These are phyloP conservation scores for Pterulicium gracile DNA, from an alignment of 1,284 basidiomycete genomes.

Conservation along the genomic window DNA sequence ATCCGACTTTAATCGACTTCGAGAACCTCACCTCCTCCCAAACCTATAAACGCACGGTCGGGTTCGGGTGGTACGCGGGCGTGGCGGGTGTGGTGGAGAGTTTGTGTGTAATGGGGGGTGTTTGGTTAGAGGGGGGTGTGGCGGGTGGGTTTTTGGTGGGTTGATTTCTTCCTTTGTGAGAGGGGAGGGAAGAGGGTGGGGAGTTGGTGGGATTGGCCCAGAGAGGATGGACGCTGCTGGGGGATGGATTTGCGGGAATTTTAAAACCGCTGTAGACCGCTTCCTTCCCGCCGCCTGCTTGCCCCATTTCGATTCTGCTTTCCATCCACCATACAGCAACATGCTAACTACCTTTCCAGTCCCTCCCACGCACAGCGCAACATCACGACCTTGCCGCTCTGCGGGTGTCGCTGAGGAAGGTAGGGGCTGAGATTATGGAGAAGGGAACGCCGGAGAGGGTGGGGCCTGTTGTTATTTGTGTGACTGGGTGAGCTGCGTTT, in stretches of 20 bases:
- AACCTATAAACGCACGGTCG: slow-evolving; percentile 68
- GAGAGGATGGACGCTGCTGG: background rate
- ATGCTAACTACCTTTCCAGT: no score
- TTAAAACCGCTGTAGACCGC: no score
- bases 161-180: slow-evolving; percentile 6
- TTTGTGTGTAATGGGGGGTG: slow-evolving; percentile 67
- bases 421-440: slow-evolving; percentile 45
- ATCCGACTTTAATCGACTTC: slow-evolving; percentile 57
- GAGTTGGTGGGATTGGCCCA: background rate
- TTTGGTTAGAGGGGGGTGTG: slow-evolving; percentile 67
- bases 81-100: slow-evolving; percentile 81
- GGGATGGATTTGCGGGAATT: no score
- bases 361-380: background rate
- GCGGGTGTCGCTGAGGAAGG: slow-evolving; percentile 35
- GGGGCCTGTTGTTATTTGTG: slow-evolving; percentile 72
- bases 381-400: background rate
- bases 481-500: slow-evolving; percentile 58
- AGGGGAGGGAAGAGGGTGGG: background rate
- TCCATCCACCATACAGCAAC: slow-evolving; percentile 42
- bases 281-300: slow-evolving; percentile 77
- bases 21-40: slow-evolving; percentile 58
- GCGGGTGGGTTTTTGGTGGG: slow-evolving; percentile 76
- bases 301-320: slow-evolving; percentile 54
- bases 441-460: slow-evolving; percentile 53
- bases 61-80: slow-evolving; percentile 85